phyloP scores from a whole-genome alignment of 352 stramenopile genomes.

The Pythium plurisporium region DNA sequence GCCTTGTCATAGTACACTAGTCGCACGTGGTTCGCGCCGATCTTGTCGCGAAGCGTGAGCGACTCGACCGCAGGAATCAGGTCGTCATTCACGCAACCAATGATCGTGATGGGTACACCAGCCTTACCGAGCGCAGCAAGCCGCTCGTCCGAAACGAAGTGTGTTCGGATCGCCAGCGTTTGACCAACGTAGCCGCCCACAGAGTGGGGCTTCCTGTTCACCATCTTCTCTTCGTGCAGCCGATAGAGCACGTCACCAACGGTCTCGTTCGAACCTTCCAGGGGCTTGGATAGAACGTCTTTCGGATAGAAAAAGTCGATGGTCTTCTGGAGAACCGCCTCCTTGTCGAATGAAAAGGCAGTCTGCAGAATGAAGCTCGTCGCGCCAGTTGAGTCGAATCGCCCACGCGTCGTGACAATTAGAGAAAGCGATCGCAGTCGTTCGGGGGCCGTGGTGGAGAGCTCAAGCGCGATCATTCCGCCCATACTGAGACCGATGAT shows the following conservation, averaged over 20 bases:
- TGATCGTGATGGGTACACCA: slow-evolving; percentile 33
- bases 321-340: slow-evolving; percentile 37
- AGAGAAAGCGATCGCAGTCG: slow-evolving; percentile 58
- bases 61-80: slow-evolving; percentile 37
- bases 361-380: slow-evolving; percentile 30
- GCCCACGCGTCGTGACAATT: slow-evolving; percentile 52
- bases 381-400: slow-evolving; percentile 30
- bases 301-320: slow-evolving; percentile 57
- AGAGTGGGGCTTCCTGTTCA: slow-evolving; percentile 15
- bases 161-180: slow-evolving; percentile 37
- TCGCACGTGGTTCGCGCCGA: slow-evolving; percentile 9
- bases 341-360: slow-evolving; percentile 30
- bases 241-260: slow-evolving; percentile 39
- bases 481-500: slow-evolving; percentile 47
- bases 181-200: slow-evolving; percentile 38
- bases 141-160: slow-evolving; percentile 38
- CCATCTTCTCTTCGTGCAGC: slow-evolving; percentile 32
- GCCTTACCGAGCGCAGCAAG: slow-evolving; percentile 22
- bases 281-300: slow-evolving; percentile 26
- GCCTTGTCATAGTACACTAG: slow-evolving; percentile 30
- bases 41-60: slow-evolving; percentile 21
- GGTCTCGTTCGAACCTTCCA: slow-evolving; percentile 30
- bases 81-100: slow-evolving; percentile 31
- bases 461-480: slow-evolving; percentile 66
- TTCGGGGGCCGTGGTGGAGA: slow-evolving; percentile 36